phyloP scores from a whole-genome alignment of 208 protist species.

The Trypanosoma mega region DNA sequence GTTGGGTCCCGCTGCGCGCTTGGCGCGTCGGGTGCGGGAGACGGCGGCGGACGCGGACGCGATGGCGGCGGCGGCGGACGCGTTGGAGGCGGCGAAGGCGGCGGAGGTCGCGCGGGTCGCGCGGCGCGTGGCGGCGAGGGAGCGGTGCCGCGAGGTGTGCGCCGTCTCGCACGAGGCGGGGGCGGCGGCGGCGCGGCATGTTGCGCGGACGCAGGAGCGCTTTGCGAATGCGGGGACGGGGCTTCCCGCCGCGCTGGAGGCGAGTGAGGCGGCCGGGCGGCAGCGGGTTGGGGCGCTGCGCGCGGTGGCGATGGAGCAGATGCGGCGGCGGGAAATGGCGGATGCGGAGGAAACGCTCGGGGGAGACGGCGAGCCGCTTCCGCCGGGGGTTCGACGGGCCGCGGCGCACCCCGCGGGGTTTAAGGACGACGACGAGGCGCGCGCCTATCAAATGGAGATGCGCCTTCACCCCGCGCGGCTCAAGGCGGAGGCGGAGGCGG shows the following conservation, averaged over 20 bases:
- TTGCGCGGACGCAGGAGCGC: background rate
- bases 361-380: constrained; percentile 7
- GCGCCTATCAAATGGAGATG: constrained; percentile 64
- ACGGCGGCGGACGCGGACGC: constrained; percentile 16
- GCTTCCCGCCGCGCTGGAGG: background rate
- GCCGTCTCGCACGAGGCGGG: background rate
- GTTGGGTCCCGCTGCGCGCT: background rate
- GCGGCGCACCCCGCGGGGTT: constrained; percentile 57
- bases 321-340: background rate
- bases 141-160: background rate
- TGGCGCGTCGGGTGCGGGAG: background rate
- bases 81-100: constrained; percentile 12
- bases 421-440: constrained; percentile 53
- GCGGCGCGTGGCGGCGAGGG: too few relatives aligned
- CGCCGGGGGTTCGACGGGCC: constrained; percentile 25
- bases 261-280: background rate
- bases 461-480: constrained; percentile 48
- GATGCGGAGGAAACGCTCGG: background rate
- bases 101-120: background rate
- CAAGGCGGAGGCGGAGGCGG: constrained; percentile 36
- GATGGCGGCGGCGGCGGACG: background rate
- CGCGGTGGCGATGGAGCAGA: constrained; percentile 3
- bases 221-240: background rate
- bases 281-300: background rate
- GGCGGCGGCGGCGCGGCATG: background rate